Evolutionary conservation across 2,329 filamentous ascomycete species (phyloP).

Genomic region (Pestalotiopsis sp.): DNA sequence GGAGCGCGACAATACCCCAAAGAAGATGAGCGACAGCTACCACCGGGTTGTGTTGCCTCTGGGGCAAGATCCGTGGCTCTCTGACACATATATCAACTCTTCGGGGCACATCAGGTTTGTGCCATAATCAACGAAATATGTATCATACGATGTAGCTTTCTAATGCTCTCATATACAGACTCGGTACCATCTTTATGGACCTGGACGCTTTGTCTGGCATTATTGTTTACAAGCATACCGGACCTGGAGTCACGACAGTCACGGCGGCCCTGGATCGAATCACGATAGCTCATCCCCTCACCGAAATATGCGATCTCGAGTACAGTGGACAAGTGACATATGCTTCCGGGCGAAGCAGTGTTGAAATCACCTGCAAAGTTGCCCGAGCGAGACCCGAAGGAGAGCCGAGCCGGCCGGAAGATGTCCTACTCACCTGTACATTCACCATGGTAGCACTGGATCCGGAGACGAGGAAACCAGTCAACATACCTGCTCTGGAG

Average conservation of each 20-base stretch:
- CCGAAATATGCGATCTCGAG: constrained; percentile 78
- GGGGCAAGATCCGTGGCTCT: constrained; percentile 74
- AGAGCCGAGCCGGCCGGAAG: constrained; percentile 48
- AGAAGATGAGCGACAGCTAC: constrained; percentile 73
- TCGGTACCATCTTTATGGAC: constrained; percentile 79
- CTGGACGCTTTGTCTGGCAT: constrained; percentile 77
- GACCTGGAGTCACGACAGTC: constrained; percentile 56
- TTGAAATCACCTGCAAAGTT: constrained; percentile 76
- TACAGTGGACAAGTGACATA: constrained; percentile 67
- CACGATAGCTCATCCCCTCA: constrained; percentile 68
- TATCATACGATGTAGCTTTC: background rate
- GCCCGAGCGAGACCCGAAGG: constrained; percentile 66
- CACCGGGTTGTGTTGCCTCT: constrained; percentile 71
- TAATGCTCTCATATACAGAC: constrained; percentile 36
- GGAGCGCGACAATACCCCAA: constrained; percentile 63
- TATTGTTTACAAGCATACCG: constrained; percentile 70
- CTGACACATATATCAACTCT: constrained; percentile 78
- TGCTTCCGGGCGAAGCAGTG: constrained; percentile 71
- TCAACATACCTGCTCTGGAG: constrained; percentile 59
- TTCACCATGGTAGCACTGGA: constrained; percentile 80
- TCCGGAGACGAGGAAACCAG: constrained; percentile 66
- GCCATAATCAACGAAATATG: too few relatives aligned
- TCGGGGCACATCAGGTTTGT: constrained; percentile 71
- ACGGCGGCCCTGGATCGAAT: constrained; percentile 54
- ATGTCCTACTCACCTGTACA: constrained; percentile 50